Conservation (phyloP, 2,329 filamentous ascomycete species). For the Apiospora rasikravindrae region DNA sequence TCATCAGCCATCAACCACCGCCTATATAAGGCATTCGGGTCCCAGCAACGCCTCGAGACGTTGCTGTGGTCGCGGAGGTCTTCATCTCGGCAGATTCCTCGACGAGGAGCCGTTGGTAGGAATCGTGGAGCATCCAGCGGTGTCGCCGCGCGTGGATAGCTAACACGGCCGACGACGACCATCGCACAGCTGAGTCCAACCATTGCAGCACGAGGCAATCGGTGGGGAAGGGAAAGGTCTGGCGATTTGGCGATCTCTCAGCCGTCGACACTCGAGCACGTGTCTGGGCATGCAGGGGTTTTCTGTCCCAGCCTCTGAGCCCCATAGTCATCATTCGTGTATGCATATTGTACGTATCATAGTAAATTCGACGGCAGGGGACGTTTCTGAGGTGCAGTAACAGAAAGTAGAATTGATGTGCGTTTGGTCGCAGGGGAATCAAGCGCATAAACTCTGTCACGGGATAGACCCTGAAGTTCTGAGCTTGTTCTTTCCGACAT, state of each 20-base stretch:
- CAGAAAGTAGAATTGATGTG: not conserved
- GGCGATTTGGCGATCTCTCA: not conserved
- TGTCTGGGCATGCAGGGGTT: not conserved
- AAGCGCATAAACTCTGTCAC: not conserved
- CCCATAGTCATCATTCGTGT: not conserved
- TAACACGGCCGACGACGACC: not conserved
- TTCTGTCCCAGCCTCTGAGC: not conserved
- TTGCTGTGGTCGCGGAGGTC: not conserved
- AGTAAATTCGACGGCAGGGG: not conserved
- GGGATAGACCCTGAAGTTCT: not conserved
- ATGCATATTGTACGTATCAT: no score
- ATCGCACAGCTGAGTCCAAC: constrained; percentile 8
- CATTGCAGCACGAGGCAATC: not conserved
- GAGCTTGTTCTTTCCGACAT: not conserved
- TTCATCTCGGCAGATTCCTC: constrained; percentile 11
- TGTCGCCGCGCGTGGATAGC: not conserved
- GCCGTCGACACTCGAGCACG: not conserved
- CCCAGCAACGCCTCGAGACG: not conserved
- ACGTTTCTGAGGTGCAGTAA: not conserved
- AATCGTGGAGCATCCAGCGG: not conserved
- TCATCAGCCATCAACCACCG: not conserved
- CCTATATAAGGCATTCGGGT: not conserved
- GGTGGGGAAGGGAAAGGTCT: not conserved
- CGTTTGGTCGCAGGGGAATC: not conserved
- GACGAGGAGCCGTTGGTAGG: no score